Evolutionary conservation across 257 asterid species (phyloP).

Genomic region (Jasminum sambac): DNA sequence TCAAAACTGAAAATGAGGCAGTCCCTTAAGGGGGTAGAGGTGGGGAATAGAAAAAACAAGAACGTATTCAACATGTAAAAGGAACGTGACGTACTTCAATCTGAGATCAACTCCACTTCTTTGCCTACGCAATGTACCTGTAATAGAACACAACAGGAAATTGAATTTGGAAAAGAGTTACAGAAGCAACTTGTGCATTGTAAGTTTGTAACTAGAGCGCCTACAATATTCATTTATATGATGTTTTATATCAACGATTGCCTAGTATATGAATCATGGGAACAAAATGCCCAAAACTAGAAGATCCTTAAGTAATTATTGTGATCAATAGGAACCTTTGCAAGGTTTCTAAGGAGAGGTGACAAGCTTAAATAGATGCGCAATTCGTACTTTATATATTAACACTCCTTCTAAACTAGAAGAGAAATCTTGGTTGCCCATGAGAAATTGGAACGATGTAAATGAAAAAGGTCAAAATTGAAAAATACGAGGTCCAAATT

Average conservation of each 20-base stretch:
- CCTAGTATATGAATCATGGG: background rate
- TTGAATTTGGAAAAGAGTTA: constrained; percentile 8
- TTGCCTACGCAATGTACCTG: constrained; percentile 70
- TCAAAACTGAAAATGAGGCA: constrained; percentile 20
- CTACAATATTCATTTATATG: background rate
- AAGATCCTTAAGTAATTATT: background rate
- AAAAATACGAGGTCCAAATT: background rate
- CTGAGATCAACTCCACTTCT: constrained; percentile 67
- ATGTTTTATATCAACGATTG: background rate
- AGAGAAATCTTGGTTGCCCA: background rate
- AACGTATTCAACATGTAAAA: constrained; percentile 4
- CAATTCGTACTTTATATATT: background rate
- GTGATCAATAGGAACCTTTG: background rate
- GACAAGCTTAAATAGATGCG: background rate
- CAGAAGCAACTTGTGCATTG: background rate
- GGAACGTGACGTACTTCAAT: constrained; percentile 43
- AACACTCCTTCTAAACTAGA: background rate
- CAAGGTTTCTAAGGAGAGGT: background rate
- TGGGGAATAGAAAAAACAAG: background rate
- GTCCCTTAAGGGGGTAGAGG: no score
- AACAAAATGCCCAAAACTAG: background rate
- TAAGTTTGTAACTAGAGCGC: no score
- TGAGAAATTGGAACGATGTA: background rate
- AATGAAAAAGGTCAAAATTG: background rate
- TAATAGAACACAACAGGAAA: constrained; percentile 23